phyloP scores from a whole-genome alignment of 768 basidiomycete species.

The Suillus tomentosus region DNA sequence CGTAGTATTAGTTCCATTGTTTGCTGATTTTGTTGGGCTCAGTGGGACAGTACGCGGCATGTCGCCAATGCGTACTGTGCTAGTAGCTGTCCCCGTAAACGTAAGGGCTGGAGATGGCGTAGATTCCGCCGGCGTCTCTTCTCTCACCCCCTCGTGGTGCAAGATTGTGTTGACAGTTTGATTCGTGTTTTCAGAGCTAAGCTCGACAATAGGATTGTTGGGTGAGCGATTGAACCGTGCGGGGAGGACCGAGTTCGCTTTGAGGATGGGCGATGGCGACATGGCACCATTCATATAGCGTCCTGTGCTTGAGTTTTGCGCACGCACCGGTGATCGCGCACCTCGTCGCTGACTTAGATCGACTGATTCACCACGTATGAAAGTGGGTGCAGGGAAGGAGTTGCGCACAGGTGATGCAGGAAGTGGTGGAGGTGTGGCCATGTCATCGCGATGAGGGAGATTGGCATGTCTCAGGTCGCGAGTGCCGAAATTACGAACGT shows the following conservation, averaged over 20 bases:
- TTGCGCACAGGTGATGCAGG: conserved; percentile 32
- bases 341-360: conserved; percentile 30
- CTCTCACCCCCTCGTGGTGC: conserved; percentile 25
- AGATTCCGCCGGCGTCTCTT: conserved; percentile 30
- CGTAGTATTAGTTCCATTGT: background rate
- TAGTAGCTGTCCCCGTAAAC: conserved; percentile 38
- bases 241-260: conserved; percentile 44
- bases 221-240: conserved; percentile 34
- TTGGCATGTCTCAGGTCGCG: conserved; percentile 72
- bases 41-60: conserved; percentile 60
- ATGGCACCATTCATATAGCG: conserved; percentile 14
- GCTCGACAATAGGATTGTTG: conserved; percentile 18
- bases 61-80: conserved; percentile 46
- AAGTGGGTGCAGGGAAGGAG: conserved; percentile 28
- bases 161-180: conserved; percentile 8
- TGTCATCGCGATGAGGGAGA: conserved; percentile 52
- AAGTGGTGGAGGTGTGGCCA: conserved; percentile 35
- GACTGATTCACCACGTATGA: conserved; percentile 28
- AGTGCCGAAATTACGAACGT: conserved; percentile 78
- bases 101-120: conserved; percentile 13
- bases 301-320: conserved; percentile 27
- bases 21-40: conserved; percentile 35
- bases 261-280: conserved; percentile 36
- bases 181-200: conserved; percentile 24
- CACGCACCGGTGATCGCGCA: conserved; percentile 29